Base-by-base conservation (phyloP, 1,284 basidiomycete species). In the Marasmius oreades region DNA sequence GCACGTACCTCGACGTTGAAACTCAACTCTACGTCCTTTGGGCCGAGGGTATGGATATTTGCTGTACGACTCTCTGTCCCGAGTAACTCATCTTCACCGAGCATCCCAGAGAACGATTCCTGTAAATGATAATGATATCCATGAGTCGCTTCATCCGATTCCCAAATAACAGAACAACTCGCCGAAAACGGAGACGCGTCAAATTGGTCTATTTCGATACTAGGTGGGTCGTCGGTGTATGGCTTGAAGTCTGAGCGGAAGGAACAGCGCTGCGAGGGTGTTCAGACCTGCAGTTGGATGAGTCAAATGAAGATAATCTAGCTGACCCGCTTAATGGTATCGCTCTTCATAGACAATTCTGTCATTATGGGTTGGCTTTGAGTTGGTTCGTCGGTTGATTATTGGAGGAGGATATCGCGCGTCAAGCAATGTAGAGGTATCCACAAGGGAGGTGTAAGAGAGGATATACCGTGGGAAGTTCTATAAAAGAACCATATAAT, bases 1-100 rank as follows among this genome's bases (percentile, higher is more conserved):
- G 5, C 14, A 52, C 62, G 22, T 39, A 76, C 76, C 63, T 77
- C 69, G 16, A 76, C 70, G 56, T 75, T 67, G 59, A 74, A 77
- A 56, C 72, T 77, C 12, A 65, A 60, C 56, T 76, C 71, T 2
- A 47, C 54, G 10, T 31, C 28, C 28, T 31, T 4, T 10, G 10
- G 45, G 31, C 22, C 53, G 52, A 1, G 53, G 51, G 42, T 23
- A 23, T 55, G 53, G 51, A 44, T 23, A 23, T 55, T 53, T 36
- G 28, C 55, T 48, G n/a, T 45, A 48, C 18, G 52, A 31, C 48
- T 46, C 47, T 20, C 23, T 50, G 12, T 20, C 34, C 39, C 51
- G 36, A 12, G 55, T 39, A 23, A 57, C 51, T 53, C 52, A 31
- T 60, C 58, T 2, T 56, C 56, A n/a, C 58, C 53, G 34, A 64